Evolutionary conservation across 768 basidiomycete species (phyloP).

Genomic region (Artomyces pyxidatus): DNA sequence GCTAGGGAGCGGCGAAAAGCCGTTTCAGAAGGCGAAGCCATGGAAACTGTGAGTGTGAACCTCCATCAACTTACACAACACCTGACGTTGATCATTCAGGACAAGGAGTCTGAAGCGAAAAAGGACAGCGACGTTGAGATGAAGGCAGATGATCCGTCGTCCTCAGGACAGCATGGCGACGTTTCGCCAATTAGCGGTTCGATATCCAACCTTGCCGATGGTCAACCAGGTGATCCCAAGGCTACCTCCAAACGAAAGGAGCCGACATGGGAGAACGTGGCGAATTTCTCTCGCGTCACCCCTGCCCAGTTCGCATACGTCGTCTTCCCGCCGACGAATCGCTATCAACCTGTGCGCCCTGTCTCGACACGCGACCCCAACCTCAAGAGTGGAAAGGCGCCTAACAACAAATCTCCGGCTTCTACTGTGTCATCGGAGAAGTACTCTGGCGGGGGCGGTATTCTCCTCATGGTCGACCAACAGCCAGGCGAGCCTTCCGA

Average conservation of each 20-base stretch:
- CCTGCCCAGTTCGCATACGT: constrained; percentile 83
- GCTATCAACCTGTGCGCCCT: constrained; percentile 86
- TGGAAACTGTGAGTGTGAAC: constrained; percentile 65
- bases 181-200: constrained; percentile 50
- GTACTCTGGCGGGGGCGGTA: constrained; percentile 78
- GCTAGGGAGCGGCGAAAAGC: constrained; percentile 92
- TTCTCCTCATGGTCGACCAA: constrained; percentile 74
- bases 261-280: constrained; percentile 61
- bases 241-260: constrained; percentile 60
- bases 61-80: too few species aligned
- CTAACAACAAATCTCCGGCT: constrained; percentile 16
- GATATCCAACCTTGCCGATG: constrained; percentile 40
- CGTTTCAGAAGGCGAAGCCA: constrained; percentile 68
- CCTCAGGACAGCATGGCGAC: constrained; percentile 41
- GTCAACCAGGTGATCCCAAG: constrained; percentile 30
- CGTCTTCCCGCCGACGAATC: constrained; percentile 66
- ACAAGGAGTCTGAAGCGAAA: constrained; percentile 45
- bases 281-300: constrained; percentile 90
- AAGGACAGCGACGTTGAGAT: constrained; percentile 69
- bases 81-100: constrained; percentile 32
- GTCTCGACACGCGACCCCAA: constrained; percentile 39
- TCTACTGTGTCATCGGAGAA: constrained; percentile 40
- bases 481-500: constrained; percentile 64
- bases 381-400: constrained; percentile 19
- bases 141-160: constrained; percentile 50